Evolutionary conservation across 164 flowering plant species (phyloP).

Genomic region (Umbilicus rupestris): DNA sequence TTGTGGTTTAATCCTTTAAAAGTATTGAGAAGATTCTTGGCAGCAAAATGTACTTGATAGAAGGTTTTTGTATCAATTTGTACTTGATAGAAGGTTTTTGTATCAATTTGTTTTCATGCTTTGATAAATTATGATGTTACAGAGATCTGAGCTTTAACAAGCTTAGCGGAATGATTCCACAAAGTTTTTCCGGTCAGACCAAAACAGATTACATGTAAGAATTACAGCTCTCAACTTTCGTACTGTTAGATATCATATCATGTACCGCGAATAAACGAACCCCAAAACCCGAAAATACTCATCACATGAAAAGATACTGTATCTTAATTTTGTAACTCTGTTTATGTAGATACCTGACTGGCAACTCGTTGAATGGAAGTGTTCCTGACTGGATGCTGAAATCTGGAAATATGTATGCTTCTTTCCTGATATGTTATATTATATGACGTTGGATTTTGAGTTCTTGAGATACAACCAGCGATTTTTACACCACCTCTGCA

Average conservation of each 20-base stretch:
- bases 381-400: constrained; percentile 32
- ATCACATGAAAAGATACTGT: background rate
- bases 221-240: background rate
- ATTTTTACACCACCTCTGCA: background rate
- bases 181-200: background rate
- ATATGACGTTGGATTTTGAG: background rate
- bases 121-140: background rate
- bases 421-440: background rate
- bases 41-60: no score
- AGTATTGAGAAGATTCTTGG: no score
- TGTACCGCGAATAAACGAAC: background rate
- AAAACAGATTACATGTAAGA: constrained; percentile 9
- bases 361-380: constrained; percentile 32
- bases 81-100: no score
- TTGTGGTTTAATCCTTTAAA: no score
- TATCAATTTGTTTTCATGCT: no score
- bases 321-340: background rate
- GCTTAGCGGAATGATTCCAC: constrained; percentile 17
- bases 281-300: background rate
- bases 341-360: constrained; percentile 29
- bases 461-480: background rate
- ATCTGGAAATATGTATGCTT: constrained; percentile 23
- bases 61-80: no score
- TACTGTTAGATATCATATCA: background rate
- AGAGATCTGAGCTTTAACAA: background rate